Evolutionary conservation across 1,139 yeast species (phyloP).

Genomic region (Pneumocystis carinii): DNA sequence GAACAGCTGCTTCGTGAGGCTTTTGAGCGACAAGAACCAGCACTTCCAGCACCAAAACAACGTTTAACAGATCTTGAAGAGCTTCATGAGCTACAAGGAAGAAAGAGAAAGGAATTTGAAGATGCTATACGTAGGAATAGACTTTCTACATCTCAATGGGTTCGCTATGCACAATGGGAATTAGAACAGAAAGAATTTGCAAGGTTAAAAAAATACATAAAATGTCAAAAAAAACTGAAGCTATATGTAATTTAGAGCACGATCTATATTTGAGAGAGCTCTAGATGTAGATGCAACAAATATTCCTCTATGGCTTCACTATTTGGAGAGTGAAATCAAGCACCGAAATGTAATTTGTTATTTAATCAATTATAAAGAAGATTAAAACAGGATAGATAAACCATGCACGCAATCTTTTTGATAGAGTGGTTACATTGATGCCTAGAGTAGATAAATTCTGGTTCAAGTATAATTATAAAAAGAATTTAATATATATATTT

Average conservation of each 20-base stretch:
- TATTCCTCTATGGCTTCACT: conserved; percentile 75
- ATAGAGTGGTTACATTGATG: conserved; percentile 56
- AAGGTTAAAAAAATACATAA: not conserved
- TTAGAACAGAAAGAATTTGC: conserved; percentile 58
- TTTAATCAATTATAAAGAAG: not conserved
- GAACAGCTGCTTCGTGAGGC: conserved; percentile 45
- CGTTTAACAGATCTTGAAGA: conserved; percentile 69
- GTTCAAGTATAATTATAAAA: conserved; percentile 34
- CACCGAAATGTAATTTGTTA: conserved; percentile 31
- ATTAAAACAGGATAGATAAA: conserved; percentile 29
- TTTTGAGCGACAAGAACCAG: conserved; percentile 33
- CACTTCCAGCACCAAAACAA: conserved; percentile 32
- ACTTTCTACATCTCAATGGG: conserved; percentile 75
- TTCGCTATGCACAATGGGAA: conserved; percentile 84
- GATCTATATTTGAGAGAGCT: conserved; percentile 83
- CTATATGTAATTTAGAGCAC: conserved; percentile 36
- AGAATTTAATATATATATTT: not conserved
- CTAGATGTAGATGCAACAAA: conserved; percentile 57
- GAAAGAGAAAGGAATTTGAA: conserved; percentile 71
- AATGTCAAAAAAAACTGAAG: not conserved
- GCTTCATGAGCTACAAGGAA: conserved; percentile 53
- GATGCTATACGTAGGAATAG: conserved; percentile 72
- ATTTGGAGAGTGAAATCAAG: conserved; percentile 63
- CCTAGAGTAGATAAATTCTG: conserved; percentile 78
- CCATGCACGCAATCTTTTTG: conserved; percentile 76